These are phyloP conservation scores for Phoma sp. DNA, from an alignment of 2,329 filamentous ascomycete species.

Conservation along the genomic window DNA sequence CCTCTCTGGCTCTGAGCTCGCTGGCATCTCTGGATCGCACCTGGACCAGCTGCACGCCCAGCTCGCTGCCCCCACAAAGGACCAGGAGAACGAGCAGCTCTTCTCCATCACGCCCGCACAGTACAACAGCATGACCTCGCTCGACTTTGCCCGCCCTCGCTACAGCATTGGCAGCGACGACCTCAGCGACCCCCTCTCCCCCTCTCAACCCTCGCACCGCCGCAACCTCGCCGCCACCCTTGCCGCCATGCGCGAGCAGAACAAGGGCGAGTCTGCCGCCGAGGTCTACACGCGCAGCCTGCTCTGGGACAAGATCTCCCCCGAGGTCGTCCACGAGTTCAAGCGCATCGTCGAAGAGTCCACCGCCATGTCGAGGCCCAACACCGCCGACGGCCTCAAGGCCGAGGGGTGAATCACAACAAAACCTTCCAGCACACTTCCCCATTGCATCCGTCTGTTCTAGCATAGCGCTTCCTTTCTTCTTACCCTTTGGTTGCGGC, in stretches of 20 bases:
- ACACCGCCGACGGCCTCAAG: conserved; percentile 43
- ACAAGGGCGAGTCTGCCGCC: conserved; percentile 73
- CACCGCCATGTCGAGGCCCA: conserved; percentile 51
- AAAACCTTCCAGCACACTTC: conserved; percentile 18
- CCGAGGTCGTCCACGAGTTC: conserved; percentile 90
- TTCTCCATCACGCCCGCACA: conserved; percentile 86
- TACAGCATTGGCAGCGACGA: conserved; percentile 59
- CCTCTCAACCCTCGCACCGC: conserved; percentile 62
- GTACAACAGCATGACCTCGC: conserved; percentile 82
- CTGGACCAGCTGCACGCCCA: conserved; percentile 53
- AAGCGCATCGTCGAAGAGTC: conserved; percentile 86
- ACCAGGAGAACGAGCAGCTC: conserved; percentile 86
- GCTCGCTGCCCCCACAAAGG: conserved; percentile 69
- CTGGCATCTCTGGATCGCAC: conserved; percentile 43
- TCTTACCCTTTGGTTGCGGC: conserved; percentile 29
- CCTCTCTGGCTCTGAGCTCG: conserved; percentile 45
- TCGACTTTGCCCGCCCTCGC: conserved; percentile 67
- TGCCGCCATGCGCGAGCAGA: conserved; percentile 74
- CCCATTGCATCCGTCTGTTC: conserved; percentile 37
- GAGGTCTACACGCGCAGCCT: conserved; percentile 93
- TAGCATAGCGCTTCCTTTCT: conserved; percentile 46
- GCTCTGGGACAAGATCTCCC: conserved; percentile 91
- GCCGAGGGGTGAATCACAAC: conserved; percentile 37
- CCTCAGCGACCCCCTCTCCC: conserved; percentile 45
- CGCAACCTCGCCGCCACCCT: conserved; percentile 82